Conservation (phyloP, 768 basidiomycete genomes). For the Cantharellus cinnabarinus region DNA sequence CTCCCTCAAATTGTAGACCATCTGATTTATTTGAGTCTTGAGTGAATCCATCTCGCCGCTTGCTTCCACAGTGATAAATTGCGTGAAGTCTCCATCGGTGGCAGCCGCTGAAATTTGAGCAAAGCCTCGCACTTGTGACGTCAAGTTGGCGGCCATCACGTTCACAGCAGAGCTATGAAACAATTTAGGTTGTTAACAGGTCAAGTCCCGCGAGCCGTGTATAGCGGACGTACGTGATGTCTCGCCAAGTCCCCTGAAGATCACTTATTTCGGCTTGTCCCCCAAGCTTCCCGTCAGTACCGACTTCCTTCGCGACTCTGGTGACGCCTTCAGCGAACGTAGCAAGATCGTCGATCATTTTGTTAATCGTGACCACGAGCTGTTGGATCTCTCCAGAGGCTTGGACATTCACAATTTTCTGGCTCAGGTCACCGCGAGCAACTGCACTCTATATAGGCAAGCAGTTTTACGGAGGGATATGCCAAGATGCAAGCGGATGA, state of each 20-base stretch:
- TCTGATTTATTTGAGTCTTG: slow-evolving; percentile 97
- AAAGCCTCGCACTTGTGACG: slow-evolving; percentile 97
- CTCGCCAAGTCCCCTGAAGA: slow-evolving; percentile 96
- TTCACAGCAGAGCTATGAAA: slow-evolving; percentile 69
- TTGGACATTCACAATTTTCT: slow-evolving; percentile 74
- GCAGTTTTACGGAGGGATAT: not conserved
- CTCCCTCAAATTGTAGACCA: slow-evolving; percentile 95
- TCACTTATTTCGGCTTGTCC: slow-evolving; percentile 95
- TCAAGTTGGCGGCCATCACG: slow-evolving; percentile 90
- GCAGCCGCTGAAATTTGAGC: slow-evolving; percentile 97
- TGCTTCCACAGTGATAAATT: slow-evolving; percentile 98
- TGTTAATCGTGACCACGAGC: slow-evolving; percentile 93
- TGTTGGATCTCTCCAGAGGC: slow-evolving; percentile 94
- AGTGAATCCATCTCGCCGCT: slow-evolving; percentile 97
- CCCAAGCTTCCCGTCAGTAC: slow-evolving; percentile 95
- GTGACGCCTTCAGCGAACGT: slow-evolving; percentile 68
- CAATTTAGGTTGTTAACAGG: not conserved
- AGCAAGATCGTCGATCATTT: slow-evolving; percentile 50
- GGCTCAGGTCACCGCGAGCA: slow-evolving; percentile 78
- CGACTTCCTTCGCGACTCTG: slow-evolving; percentile 92
- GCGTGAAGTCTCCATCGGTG: slow-evolving; percentile 95
- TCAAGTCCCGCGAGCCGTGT: not conserved
- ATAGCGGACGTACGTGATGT: slow-evolving; percentile 61
- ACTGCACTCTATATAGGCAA: slow-evolving; percentile 47
- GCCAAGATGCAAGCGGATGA: not conserved